Evolutionary conservation across 1,284 basidiomycete genomes (phyloP), one percentile per base, ranked within the genome.

Genomic region (Naganishia liquefaciens): DNA sequence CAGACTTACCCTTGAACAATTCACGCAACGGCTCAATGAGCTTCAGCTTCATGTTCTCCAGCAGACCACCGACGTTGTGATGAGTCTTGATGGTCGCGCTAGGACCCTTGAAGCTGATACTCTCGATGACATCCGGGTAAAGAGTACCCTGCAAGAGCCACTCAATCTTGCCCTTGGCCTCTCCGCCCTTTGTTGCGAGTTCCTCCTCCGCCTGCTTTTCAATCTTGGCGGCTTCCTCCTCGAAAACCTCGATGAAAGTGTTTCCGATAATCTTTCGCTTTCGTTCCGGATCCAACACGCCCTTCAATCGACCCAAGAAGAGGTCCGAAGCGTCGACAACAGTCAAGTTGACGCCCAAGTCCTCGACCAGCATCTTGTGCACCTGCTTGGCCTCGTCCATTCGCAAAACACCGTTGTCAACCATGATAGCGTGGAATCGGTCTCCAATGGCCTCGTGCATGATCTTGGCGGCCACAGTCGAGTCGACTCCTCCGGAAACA

Each of bases 391-490:
- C 93, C 78, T 99, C 96, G 77, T 97, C 88, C 71, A 89, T 81
- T 57, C 96, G 89, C 37, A 99, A 84, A 42, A 99, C 95, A 70
- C 96, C 96, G 75, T 99, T 99, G 81, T 99, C 96, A 60, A 99
- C 96, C 93, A 99, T 96, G 81, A 99, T 96, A 13, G 95, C 96
- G 76, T 97, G 96, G 84, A 99, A 99, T 68, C 92, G 85, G 77
- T 98, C 93, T 42, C 96, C 96, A 71, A 99, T 99, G 23, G 96
- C 96, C 81, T 98, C 94, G 74, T 99, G 93, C 96, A 99, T 99
- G 66, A 99, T 84, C 81, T 98, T 98, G 53, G 96, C 96, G 11
- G 96, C 96, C 23, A 99, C 96, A 0, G 92, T 93, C 70, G 93
- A 96, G 79, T 99, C 96, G 54, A 99, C 96, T 69, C 96, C 96